phyloP scores from a whole-genome alignment of 306 rosid genomes.

The Lathyrus oleraceus region DNA sequence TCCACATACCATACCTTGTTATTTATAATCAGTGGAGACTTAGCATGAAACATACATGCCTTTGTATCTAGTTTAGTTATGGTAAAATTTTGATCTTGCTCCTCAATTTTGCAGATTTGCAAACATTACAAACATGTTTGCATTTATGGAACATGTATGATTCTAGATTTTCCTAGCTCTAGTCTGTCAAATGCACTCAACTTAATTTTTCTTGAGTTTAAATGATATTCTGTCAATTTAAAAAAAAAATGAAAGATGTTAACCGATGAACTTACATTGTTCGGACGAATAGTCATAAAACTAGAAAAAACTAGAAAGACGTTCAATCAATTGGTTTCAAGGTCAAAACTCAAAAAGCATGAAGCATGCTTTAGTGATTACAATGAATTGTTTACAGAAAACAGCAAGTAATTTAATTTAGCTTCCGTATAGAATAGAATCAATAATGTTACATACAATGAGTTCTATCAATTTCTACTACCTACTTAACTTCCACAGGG shows the following conservation, averaged over 20 bases:
- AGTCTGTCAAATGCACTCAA: background rate
- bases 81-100: constrained; percentile 28
- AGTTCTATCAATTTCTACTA: constrained; percentile 25
- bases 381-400: constrained; percentile 35
- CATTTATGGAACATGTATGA: constrained; percentile 10
- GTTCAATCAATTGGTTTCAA: background rate
- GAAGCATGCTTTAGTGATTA: constrained; percentile 11
- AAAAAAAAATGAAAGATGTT: background rate
- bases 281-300: too few relatives aligned
- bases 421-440: constrained; percentile 8
- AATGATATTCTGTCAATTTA: background rate
- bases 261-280: background rate
- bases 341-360: constrained; percentile 3
- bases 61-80: constrained; percentile 27
- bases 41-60: constrained; percentile 15
- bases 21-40: background rate
- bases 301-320: background rate
- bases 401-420: constrained; percentile 5
- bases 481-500: constrained; percentile 14
- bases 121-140: constrained; percentile 4
- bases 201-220: background rate
- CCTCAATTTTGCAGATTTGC: constrained; percentile 25
- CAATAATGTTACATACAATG: constrained; percentile 16
- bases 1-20: constrained; percentile 9
- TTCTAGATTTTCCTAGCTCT: constrained; percentile 12